A percentile compares a stretch with the other conserved stretches of the same genome.
Evolutionary conservation across 208 protist species (phyloP).

Genomic region (Trypanosoma cruzi): DNA sequence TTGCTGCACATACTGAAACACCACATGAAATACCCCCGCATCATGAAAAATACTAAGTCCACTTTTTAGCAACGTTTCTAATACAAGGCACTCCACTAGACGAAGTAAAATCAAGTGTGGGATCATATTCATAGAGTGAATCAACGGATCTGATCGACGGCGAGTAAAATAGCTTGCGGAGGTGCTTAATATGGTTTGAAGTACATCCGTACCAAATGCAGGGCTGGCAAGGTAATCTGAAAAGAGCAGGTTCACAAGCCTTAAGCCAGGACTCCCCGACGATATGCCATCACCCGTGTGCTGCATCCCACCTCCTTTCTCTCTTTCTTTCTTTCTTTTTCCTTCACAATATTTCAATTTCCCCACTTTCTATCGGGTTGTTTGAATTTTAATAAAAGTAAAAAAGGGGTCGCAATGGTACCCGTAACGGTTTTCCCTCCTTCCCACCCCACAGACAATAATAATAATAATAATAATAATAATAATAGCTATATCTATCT

Average conservation of each 20-base stretch:
- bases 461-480: no score
- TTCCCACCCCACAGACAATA: neutral
- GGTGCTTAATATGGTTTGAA: slow-evolving; percentile 37
- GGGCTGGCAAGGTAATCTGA: slow-evolving; percentile 55
- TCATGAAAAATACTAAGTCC: slow-evolving; percentile 37
- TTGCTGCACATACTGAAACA: slow-evolving; percentile 56
- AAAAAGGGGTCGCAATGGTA: neutral
- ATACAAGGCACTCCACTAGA: slow-evolving; percentile 54
- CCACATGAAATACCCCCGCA: slow-evolving; percentile 54
- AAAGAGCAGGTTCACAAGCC: slow-evolving; percentile 45
- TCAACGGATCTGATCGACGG: neutral
- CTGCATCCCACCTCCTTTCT: no score
- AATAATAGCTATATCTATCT: neutral
- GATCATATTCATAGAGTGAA: slow-evolving; percentile 24
- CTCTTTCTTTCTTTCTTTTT: neutral
- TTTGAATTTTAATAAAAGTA: neutral
- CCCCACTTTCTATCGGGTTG: neutral
- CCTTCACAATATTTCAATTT: neutral
- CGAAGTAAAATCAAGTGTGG: slow-evolving; percentile 46
- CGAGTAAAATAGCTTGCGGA: neutral
- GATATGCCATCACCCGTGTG: no score
- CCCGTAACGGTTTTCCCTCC: neutral
- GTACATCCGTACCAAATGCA: slow-evolving; percentile 46
- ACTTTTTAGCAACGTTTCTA: slow-evolving; percentile 35
- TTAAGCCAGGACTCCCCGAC: neutral